Evolutionary conservation across 2,329 filamentous ascomycete genomes (phyloP).

Genomic region (Paecilomyces sp.): DNA sequence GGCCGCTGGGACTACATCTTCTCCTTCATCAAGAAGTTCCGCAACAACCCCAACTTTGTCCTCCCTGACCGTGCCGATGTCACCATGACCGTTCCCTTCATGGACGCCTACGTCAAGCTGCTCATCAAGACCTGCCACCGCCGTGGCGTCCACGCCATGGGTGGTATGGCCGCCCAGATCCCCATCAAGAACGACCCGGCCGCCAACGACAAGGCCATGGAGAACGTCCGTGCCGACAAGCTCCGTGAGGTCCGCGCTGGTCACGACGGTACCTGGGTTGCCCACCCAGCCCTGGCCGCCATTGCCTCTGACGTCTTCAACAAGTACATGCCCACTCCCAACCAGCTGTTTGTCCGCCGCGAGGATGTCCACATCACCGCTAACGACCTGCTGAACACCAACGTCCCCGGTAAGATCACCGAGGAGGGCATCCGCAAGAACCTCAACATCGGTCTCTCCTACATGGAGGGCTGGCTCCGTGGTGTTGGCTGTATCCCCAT

Average conservation of each 20-base stretch:
- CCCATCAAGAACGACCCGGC: slow-evolving; percentile 91
- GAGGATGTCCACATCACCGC: slow-evolving; percentile 81
- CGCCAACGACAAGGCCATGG: slow-evolving; percentile 93
- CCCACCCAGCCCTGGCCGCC: slow-evolving; percentile 81
- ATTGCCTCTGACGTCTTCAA: slow-evolving; percentile 95
- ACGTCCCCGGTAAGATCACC: slow-evolving; percentile 84
- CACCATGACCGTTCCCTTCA: slow-evolving; percentile 98
- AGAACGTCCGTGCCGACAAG: slow-evolving; percentile 87
- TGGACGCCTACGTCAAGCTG: slow-evolving; percentile 94
- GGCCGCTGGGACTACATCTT: slow-evolving; percentile 99
- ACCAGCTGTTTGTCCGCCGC: slow-evolving; percentile 85
- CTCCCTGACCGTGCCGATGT: slow-evolving; percentile 85
- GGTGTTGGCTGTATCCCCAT: slow-evolving; percentile 95
- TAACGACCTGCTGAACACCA: slow-evolving; percentile 96
- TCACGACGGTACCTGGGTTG: slow-evolving; percentile 96
- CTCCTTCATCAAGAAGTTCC: slow-evolving; percentile 99
- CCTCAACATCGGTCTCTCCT: slow-evolving; percentile 88
- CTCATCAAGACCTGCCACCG: slow-evolving; percentile 98
- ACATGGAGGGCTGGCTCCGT: slow-evolving; percentile 98
- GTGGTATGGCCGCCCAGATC: slow-evolving; percentile 97
- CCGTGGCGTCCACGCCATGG: slow-evolving; percentile 96
- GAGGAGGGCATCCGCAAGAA: slow-evolving; percentile 97
- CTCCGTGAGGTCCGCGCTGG: slow-evolving; percentile 90
- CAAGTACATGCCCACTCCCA: slow-evolving; percentile 96
- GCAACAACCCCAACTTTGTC: slow-evolving; percentile 85